Evolutionary conservation across 1,139 yeast genomes (phyloP).

Genomic region (Suhomyces maxii): DNA sequence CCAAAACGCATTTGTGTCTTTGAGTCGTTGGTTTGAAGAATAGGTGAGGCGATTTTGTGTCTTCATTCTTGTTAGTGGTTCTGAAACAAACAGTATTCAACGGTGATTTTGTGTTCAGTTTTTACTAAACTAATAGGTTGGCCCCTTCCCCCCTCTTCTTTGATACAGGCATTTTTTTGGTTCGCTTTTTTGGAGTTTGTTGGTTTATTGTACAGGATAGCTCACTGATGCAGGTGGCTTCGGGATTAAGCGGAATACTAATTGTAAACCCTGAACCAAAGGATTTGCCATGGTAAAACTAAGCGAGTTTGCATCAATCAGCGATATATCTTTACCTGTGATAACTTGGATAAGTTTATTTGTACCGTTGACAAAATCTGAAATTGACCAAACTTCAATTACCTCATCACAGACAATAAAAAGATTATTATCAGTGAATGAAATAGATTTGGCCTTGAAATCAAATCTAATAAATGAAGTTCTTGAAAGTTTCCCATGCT

Average conservation of each 20-base stretch:
- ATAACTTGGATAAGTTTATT: slow-evolving; percentile 69
- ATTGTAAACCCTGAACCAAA: slow-evolving; percentile 59
- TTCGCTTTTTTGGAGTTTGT: not conserved
- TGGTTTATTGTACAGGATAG: not conserved
- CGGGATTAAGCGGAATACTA: slow-evolving; percentile 34
- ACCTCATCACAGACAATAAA: slow-evolving; percentile 67
- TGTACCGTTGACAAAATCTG: slow-evolving; percentile 48
- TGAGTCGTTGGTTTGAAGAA: no score
- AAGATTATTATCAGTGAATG: slow-evolving; percentile 58
- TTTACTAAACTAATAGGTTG: no score
- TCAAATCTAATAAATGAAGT: slow-evolving; percentile 60
- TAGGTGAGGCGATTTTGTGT: no score
- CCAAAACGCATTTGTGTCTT: no score
- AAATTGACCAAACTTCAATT: slow-evolving; percentile 67
- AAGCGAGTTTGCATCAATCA: slow-evolving; percentile 47
- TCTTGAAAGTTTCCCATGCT: slow-evolving; percentile 62
- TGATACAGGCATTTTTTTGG: no score
- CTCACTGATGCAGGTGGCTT: not conserved
- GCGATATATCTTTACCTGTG: slow-evolving; percentile 63
- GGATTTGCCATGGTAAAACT: slow-evolving; percentile 73
- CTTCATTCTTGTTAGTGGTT: no score
- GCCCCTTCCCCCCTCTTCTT: no score
- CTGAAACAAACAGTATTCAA: no score
- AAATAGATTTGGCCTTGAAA: slow-evolving; percentile 58
- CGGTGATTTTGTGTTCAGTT: no score